These are phyloP conservation scores for Scleroderma bovista DNA, from an alignment of 768 basidiomycete species.

Conservation along the genomic window DNA sequence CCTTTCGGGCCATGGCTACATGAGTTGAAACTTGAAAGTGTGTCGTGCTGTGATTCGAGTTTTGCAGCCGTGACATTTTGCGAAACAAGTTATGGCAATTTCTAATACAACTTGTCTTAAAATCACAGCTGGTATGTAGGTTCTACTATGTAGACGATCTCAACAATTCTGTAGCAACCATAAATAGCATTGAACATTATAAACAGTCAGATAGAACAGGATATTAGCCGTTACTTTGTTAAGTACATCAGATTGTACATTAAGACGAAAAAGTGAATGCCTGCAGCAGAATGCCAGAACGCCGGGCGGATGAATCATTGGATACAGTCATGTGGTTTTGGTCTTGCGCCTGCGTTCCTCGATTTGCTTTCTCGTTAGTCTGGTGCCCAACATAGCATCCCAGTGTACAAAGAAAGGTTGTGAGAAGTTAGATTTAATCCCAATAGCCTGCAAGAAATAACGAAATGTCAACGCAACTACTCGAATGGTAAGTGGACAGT, in stretches of 20 bases:
- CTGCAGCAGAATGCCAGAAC: neutral
- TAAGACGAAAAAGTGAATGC: neutral
- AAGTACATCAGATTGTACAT: neutral
- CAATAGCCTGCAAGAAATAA: constrained; percentile 34
- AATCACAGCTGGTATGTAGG: too few relatives aligned
- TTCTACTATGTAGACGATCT: too few relatives aligned
- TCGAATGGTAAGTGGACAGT: neutral
- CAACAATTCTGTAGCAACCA: neutral
- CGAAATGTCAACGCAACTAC: neutral
- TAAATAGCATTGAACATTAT: neutral
- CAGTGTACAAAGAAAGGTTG: constrained; percentile 95
- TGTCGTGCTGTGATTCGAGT: too few relatives aligned
- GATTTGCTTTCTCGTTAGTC: constrained; percentile 65
- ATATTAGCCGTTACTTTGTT: neutral
- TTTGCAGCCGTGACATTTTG: too few relatives aligned
- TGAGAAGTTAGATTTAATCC: constrained; percentile 89
- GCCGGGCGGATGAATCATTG: neutral
- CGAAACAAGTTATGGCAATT: too few relatives aligned
- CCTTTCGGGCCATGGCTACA: too few relatives aligned
- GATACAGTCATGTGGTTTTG: constrained; percentile 5
- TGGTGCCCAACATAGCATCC: constrained; percentile 78
- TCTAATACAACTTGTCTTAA: too few relatives aligned
- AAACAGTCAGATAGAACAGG: neutral
- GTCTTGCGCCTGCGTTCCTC: constrained; percentile 38
- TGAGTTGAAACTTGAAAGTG: too few relatives aligned